A percentile compares a stretch with the other conserved stretches of the same genome.
Evolutionary conservation across 2,329 filamentous ascomycete genomes (phyloP).

Genomic region (Diaporthe aspalathi): DNA sequence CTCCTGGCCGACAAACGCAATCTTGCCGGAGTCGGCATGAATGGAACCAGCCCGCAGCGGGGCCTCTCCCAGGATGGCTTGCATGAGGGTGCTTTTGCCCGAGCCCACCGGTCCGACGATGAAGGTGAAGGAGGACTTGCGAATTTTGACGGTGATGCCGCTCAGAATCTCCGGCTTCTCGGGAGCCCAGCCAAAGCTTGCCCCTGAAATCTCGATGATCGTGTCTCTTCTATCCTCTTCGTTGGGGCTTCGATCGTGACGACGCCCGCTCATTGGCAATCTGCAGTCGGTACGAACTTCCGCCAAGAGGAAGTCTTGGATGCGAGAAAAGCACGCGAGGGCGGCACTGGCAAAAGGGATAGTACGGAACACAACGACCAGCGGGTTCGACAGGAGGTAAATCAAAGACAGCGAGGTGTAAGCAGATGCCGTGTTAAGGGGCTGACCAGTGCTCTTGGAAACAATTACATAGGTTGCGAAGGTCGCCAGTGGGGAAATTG

Average conservation of each 20-base stretch:
- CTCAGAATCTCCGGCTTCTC: conserved; percentile 17
- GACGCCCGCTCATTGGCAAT: conserved; percentile 16
- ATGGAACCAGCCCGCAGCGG: conserved; percentile 34
- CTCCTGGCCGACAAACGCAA: conserved; percentile 38
- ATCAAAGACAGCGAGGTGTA: conserved; percentile 46
- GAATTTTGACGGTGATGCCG: conserved; percentile 20
- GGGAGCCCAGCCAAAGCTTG: conserved; percentile 24
- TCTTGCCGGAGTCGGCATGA: not conserved
- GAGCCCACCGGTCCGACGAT: conserved; percentile 40
- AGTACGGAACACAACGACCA: conserved; percentile 42
- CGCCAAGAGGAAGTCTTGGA: conserved; percentile 44
- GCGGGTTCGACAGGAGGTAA: conserved; percentile 42
- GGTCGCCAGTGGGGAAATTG: conserved; percentile 43
- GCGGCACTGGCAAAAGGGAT: conserved; percentile 43
- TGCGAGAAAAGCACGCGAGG: conserved; percentile 43
- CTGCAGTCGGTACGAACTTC: conserved; percentile 28
- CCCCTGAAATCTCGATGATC: conserved; percentile 20
- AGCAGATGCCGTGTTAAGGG: conserved; percentile 38
- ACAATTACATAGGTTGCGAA: conserved; percentile 45
- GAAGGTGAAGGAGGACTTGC: conserved; percentile 27
- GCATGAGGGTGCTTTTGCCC: conserved; percentile 40
- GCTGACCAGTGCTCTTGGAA: conserved; percentile 41
- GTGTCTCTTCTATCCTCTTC: conserved; percentile 7
- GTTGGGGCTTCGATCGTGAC: not conserved
- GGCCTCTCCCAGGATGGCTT: conserved; percentile 40